Percentiles rank a stretch among this genome's conserved stretches.
phyloP scores from a whole-genome alignment of 306 rosid species.

The Clitoria ternatea region DNA sequence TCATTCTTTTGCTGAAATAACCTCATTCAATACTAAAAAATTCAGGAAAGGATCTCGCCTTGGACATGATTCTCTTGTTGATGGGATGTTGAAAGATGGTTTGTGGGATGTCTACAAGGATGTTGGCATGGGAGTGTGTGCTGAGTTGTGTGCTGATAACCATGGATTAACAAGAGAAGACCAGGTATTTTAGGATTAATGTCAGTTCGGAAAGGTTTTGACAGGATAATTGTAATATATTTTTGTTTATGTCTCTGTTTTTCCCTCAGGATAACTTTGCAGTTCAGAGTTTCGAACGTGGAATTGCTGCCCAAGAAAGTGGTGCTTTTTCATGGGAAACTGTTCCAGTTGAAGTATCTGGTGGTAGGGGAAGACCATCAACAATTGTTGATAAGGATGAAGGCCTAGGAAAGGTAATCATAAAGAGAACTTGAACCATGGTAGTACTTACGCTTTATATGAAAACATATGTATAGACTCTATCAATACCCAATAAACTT shows the following conservation, averaged over 20 bases:
- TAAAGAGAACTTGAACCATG: slow-evolving; percentile 14
- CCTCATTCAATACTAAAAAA: slow-evolving; percentile 35
- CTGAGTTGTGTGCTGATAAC: slow-evolving; percentile 91
- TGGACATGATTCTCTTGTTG: slow-evolving; percentile 96
- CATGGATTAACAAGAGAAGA: slow-evolving; percentile 79
- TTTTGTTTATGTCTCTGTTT: slow-evolving; percentile 21
- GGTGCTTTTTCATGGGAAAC: slow-evolving; percentile 89
- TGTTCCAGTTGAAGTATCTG: slow-evolving; percentile 92
- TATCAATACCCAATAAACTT: background rate
- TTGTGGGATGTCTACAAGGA: slow-evolving; percentile 91
- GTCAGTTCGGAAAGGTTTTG: background rate
- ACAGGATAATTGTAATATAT: background rate
- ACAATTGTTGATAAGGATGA: slow-evolving; percentile 77
- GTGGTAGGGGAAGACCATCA: slow-evolving; percentile 95
- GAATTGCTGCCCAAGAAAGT: slow-evolving; percentile 80
- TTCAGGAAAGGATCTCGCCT: slow-evolving; percentile 98
- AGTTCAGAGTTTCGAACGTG: slow-evolving; percentile 88
- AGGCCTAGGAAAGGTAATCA: slow-evolving; percentile 83
- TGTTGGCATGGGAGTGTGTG: slow-evolving; percentile 90
- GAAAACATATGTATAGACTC: background rate
- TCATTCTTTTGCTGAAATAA: slow-evolving; percentile 16
- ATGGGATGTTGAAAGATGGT: slow-evolving; percentile 97
- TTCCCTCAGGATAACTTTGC: slow-evolving; percentile 73
- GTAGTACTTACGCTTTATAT: slow-evolving; percentile 1
- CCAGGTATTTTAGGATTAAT: slow-evolving; percentile 47